Percentiles rank a stretch among this genome's conserved stretches.
Evolutionary conservation across 2,329 filamentous ascomycete species (phyloP).

Genomic region (Sarocladiaceae sp.): DNA sequence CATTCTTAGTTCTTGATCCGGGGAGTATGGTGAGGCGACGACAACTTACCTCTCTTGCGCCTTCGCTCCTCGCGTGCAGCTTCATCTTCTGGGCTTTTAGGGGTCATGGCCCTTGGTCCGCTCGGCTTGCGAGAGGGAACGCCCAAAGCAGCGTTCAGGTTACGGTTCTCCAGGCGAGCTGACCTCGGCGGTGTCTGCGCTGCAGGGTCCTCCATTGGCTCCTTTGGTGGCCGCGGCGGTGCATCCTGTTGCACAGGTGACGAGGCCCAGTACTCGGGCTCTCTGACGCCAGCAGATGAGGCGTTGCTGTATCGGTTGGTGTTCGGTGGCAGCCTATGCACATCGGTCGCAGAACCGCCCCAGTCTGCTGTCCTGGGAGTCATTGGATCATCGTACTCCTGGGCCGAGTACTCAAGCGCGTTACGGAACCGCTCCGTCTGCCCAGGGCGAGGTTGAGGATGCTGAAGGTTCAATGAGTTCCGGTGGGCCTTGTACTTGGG

Average conservation of each 20-base stretch:
- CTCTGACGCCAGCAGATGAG: conserved; percentile 27
- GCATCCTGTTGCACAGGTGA: conserved; percentile 36
- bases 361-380: conserved; percentile 57
- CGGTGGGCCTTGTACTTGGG: conserved; percentile 79
- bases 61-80: conserved; percentile 40
- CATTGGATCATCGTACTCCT: conserved; percentile 56
- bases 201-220: conserved; percentile 43
- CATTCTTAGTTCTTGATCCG: neutral
- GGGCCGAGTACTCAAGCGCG: conserved; percentile 65
- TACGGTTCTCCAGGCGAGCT: conserved; percentile 49
- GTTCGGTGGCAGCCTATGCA: conserved; percentile 42
- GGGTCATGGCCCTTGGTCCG: conserved; percentile 56
- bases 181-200: conserved; percentile 39
- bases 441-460: conserved; percentile 70
- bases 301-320: conserved; percentile 41
- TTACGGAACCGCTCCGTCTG: conserved; percentile 69
- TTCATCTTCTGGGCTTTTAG: conserved; percentile 44
- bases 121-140: conserved; percentile 49
- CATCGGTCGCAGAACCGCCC: conserved; percentile 54
- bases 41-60: conserved; percentile 50
- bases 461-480: conserved; percentile 72
- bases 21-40: neutral
- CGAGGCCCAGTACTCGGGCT: conserved; percentile 36
- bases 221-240: conserved; percentile 57
- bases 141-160: conserved; percentile 46